Conservation (phyloP, 768 basidiomycete species). For the button mushroom (Agaricus bisporus) region DNA sequence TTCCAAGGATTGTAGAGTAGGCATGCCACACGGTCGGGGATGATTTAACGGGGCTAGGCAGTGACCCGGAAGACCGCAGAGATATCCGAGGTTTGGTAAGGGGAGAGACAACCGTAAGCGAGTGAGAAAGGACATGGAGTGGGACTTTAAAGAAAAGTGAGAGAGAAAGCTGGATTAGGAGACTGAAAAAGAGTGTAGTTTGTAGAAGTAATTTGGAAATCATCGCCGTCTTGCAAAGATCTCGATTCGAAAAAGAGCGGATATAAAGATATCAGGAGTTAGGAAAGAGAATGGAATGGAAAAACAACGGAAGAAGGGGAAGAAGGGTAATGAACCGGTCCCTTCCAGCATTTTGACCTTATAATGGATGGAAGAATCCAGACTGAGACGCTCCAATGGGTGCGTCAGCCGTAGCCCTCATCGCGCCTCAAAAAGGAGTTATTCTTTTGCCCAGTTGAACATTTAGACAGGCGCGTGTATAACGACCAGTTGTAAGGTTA, state of each 20-base stretch:
- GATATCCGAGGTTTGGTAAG: neutral
- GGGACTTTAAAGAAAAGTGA: neutral
- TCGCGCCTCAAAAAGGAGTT: neutral
- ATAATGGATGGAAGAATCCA: neutral
- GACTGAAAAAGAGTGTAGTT: conserved; percentile 1
- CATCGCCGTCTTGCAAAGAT: neutral
- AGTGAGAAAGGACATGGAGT: neutral
- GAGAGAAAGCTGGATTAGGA: conserved; percentile 1
- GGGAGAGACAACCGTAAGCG: neutral
- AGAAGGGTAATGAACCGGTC: neutral
- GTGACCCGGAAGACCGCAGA: neutral
- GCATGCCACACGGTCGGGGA: neutral
- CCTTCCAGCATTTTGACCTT: neutral
- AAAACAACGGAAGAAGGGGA: neutral
- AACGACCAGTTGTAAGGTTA: too few relatives aligned
- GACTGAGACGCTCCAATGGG: neutral
- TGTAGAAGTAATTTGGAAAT: neutral
- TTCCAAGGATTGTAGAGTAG: neutral
- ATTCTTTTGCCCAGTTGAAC: neutral
- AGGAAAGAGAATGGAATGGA: neutral
- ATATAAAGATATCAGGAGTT: neutral
- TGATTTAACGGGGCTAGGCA: neutral
- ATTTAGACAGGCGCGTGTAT: too few relatives aligned
- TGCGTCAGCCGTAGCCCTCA: neutral
- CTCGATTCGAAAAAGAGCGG: neutral